Evolutionary conservation across 225 moss, liverwort and hornwort species (phyloP), one percentile per base, ranked within the genome.

Genomic region (Pseudisothecium myosuroides): DNA sequence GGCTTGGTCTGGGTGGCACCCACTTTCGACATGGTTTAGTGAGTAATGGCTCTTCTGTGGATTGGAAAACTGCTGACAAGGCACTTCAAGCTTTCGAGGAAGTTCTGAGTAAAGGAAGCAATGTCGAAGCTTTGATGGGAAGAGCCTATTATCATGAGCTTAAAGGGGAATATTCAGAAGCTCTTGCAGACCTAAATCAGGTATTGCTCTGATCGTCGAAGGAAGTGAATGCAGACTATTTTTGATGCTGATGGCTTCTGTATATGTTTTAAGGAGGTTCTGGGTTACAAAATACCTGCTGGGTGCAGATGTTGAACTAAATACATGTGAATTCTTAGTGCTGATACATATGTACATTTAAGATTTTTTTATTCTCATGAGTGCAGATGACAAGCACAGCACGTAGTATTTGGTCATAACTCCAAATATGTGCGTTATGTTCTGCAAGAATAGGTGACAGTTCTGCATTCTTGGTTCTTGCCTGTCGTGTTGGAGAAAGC

Each of bases 401-500:
- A 65, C 50, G 43, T 73, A 63, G 24, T 37, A 77, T 64, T 69
- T 31, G 37, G 77, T 88, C 39, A 32, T 88, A 67, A 87, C 27
- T 80, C 45, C 67, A 84, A 84, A 83, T 32, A 21, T 54, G 68
- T 52, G n/a, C 39, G 28, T 84, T 55, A 6, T 84, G n/a, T 27
- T 67, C 39, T 81, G 80, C 67, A 90, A 84, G 61, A 85, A 84
- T 89, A 97, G 97, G 95, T 96, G 71, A 93, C 93, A 88, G 90
- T 94, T 81, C 49, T 94, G 64, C 94, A 96, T 93, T 83, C 95
- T 83, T 97, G 95, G 95, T 97, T 95, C 87, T 72, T 95, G 91
- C 95, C 96, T 87, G 96, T 93, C 19, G 59, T 95, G n/a, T 90
- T 91, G 85, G 95, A 97, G 88, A 96, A 97, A 92, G 96, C 93